These are phyloP conservation scores for Cercospora beticola DNA, from an alignment of 2,329 filamentous ascomycete genomes.

Conservation along the genomic window DNA sequence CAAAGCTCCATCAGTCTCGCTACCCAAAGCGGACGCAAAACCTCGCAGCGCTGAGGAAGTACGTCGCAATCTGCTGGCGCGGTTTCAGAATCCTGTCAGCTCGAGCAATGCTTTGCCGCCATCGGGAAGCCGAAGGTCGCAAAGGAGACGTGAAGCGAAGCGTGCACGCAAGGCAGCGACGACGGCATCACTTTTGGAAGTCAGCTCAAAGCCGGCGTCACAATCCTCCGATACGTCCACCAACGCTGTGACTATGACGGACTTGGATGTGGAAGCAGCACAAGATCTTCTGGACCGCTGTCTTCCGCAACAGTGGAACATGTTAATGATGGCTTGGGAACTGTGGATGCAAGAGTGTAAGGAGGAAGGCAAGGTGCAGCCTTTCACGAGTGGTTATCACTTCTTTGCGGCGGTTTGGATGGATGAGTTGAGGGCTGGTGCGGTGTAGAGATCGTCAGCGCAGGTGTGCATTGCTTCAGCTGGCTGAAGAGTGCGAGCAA, in stretches of 20 bases:
- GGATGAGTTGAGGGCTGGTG: not conserved
- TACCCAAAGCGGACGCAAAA: not conserved
- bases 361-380: not conserved
- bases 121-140: not conserved
- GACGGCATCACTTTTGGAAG: not conserved
- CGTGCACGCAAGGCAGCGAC: not conserved
- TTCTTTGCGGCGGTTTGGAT: not conserved
- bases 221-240: not conserved
- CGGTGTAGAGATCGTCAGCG: not conserved
- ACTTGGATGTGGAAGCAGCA: not conserved
- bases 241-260: not conserved
- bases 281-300: not conserved
- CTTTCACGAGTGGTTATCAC: not conserved
- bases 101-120: not conserved
- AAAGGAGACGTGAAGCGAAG: not conserved
- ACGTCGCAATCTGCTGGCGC: not conserved
- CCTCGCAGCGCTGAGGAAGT: not conserved
- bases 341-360: not conserved
- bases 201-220: not conserved
- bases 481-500: too few relatives aligned
- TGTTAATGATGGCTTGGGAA: not conserved
- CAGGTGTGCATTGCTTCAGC: too few relatives aligned
- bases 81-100: not conserved
- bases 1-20: not conserved
- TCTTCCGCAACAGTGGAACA: not conserved